phyloP scores from a whole-genome alignment of 2,329 filamentous ascomycete species.

The Diaporthe capsici region DNA sequence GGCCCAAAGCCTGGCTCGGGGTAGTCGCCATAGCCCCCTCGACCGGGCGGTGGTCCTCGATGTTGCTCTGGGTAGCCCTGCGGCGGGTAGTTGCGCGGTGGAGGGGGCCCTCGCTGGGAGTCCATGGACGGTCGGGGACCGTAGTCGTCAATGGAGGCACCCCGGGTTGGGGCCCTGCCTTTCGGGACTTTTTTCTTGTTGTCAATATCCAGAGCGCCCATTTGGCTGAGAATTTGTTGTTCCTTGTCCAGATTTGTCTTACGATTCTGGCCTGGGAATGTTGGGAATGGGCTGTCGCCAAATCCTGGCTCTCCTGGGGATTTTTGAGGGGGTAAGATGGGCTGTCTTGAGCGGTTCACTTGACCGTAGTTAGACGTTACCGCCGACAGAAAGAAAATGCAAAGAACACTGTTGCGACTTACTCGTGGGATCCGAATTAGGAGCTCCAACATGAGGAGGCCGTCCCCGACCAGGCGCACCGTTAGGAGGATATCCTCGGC shows the following conservation, averaged over 20 bases:
- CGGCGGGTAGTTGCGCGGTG: constrained; percentile 54
- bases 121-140: constrained; percentile 52
- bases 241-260: constrained; percentile 58
- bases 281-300: constrained; percentile 58
- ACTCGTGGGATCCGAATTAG: constrained; percentile 59
- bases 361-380: constrained; percentile 42
- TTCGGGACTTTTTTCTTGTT: constrained; percentile 35
- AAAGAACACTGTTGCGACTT: constrained; percentile 45
- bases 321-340: constrained; percentile 44
- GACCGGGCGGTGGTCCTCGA: constrained; percentile 51
- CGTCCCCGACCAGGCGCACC: constrained; percentile 56
- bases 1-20: constrained; percentile 62
- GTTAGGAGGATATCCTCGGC: constrained; percentile 51
- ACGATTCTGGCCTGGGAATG: constrained; percentile 57
- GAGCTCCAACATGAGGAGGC: constrained; percentile 55
- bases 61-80: constrained; percentile 55
- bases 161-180: constrained; percentile 38
- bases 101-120: constrained; percentile 51
- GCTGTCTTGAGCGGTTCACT: constrained; percentile 48
- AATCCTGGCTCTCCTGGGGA: constrained; percentile 51
- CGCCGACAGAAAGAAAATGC: constrained; percentile 27
- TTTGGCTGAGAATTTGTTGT: constrained; percentile 56
- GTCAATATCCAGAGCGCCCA: constrained; percentile 58
- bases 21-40: constrained; percentile 54
- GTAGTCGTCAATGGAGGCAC: constrained; percentile 48